Evolutionary conservation across 2,329 filamentous ascomycete species (phyloP).

Genomic region (Xylariaceae sp.): DNA sequence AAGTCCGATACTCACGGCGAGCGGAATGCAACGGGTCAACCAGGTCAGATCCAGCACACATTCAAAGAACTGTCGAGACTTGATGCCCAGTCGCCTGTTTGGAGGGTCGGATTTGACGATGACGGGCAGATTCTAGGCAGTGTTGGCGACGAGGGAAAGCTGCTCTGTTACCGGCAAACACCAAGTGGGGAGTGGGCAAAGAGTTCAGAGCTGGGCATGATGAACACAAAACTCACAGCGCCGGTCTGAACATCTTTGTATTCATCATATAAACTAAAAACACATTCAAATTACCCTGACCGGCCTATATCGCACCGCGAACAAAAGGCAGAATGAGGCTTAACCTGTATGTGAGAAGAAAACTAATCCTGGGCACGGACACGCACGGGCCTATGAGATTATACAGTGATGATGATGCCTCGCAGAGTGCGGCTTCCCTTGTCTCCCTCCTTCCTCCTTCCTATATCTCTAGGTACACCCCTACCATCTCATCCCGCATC

Average conservation of each 20-base stretch:
- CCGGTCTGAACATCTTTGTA: constrained; percentile 2
- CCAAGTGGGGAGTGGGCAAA: constrained; percentile 55
- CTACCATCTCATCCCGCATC: too few relatives aligned
- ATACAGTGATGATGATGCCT: too few relatives aligned
- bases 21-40: constrained; percentile 50
- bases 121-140: constrained; percentile 69
- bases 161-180: constrained; percentile 57
- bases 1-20: constrained; percentile 45
- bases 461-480: too few relatives aligned
- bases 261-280: neutral
- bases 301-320: too few relatives aligned
- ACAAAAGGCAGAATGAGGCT: too few relatives aligned
- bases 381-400: too few relatives aligned
- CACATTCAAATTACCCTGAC: too few relatives aligned
- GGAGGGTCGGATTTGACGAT: constrained; percentile 67
- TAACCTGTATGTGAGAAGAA: too few relatives aligned
- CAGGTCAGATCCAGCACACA: constrained; percentile 61
- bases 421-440: too few relatives aligned
- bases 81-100: constrained; percentile 64
- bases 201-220: constrained; percentile 55
- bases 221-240: constrained; percentile 48
- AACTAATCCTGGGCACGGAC: too few relatives aligned
- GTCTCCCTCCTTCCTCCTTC: too few relatives aligned
- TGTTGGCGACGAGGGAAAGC: constrained; percentile 68
- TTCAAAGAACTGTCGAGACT: constrained; percentile 61